Evolutionary conservation across 345 rosid genomes (phyloP), one percentile per base, ranked within the genome.

Genomic region (Murraya paniculata): DNA sequence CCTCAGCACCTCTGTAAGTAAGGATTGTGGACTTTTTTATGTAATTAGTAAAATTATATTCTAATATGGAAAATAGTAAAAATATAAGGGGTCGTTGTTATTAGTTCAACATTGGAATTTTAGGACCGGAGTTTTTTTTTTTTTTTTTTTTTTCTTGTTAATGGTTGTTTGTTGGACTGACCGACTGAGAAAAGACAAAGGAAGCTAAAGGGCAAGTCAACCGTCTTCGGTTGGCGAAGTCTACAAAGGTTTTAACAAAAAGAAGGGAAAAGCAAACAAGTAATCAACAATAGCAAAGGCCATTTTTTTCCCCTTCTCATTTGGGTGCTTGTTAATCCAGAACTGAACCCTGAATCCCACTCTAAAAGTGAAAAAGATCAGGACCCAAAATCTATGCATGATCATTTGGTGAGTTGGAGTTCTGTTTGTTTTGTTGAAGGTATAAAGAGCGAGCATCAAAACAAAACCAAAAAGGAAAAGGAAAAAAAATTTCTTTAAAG

Each of bases 141-240:
- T 11, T 27, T 28, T 5, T 16, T 30, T 1, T 48, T 19, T n/a
- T n/a, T 70, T 0, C 31, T 14, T 28, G 28, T 53, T 31, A 27
- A 71, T 53, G 45, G 59, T 13, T 48, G 77, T 41, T 41, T 64
- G 62, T 31, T n/a, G 62, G 24, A 48, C 13, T 27, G 28, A 57
- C 14, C 50, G 24, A 48, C 13, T 27, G 28, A 57, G 36, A 27
- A 77, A 59, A 36, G 81, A 82, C 80, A 64, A 64, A 68, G 59
- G 41, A 7, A 62, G 25, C 36, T 8, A 73, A 33, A 83, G 79
- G 56, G 65, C 62, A 0, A 81, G 88, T 85, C 86, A 81, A 81
- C 84, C n/a, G 70, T 76, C 72, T 30, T 48, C 59, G 82, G 82
- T 73, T 70, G 81, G 79, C 4, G 33, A 50, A 35, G 83, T 84